These are phyloP conservation scores for Boechera divaricarpa DNA, from an alignment of 345 rosid genomes.

Conservation along the genomic window DNA sequence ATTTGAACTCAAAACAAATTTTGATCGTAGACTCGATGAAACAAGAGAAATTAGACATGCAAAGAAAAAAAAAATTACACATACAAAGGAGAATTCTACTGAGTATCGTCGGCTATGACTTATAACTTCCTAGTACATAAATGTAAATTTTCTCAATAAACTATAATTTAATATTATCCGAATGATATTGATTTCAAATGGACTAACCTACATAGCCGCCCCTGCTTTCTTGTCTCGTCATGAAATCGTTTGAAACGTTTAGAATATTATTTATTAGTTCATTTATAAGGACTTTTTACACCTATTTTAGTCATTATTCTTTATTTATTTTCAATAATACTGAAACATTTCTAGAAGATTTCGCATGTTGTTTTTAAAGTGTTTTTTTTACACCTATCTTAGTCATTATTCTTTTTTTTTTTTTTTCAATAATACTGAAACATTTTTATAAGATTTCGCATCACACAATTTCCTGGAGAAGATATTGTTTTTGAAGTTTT, in stretches of 20 bases:
- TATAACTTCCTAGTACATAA: neutral
- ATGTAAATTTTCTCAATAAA: neutral
- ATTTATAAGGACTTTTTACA: neutral
- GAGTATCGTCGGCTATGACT: slow-evolving; percentile 7
- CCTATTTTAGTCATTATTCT: neutral
- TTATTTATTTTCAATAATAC: neutral
- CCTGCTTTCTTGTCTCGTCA: slow-evolving; percentile 9
- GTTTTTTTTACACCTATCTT: neutral
- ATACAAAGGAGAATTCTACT: neutral
- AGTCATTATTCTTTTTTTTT: neutral
- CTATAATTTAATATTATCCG: neutral
- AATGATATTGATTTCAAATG: slow-evolving; percentile 3
- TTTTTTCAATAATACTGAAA: neutral
- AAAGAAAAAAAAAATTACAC: too few species aligned
- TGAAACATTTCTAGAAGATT: neutral
- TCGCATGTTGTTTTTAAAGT: too few species aligned
- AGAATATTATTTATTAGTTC: neutral
- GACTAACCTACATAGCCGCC: slow-evolving; percentile 32
- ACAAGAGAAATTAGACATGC: neutral
- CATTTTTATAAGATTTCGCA: neutral
- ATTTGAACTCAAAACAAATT: too few species aligned
- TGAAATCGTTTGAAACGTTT: neutral
- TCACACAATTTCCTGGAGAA: neutral
- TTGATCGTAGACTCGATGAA: neutral
- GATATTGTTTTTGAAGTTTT: neutral